These are phyloP conservation scores for Stevia rebaudiana DNA, from an alignment of 140 eudicot species.

Conservation along the genomic window DNA sequence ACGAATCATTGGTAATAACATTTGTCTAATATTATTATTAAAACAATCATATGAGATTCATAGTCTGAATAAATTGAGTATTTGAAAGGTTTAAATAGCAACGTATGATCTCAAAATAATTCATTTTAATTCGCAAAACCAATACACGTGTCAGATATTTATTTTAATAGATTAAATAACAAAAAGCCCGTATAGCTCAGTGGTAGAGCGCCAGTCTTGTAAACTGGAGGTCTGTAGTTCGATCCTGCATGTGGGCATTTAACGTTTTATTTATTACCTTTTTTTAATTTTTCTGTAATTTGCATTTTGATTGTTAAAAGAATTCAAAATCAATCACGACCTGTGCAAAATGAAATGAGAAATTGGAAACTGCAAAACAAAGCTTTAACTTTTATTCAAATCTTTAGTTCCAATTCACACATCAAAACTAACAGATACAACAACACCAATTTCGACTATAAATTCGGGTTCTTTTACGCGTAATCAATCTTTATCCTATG, in stretches of 20 bases:
- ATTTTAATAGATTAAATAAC: background rate
- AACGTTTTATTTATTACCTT: too few species aligned
- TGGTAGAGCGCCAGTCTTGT: constrained; percentile 90
- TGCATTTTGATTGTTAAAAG: background rate
- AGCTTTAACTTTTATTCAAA: constrained; percentile 20
- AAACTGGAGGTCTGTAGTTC: constrained; percentile 80
- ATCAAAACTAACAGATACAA: constrained; percentile 9
- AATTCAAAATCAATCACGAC: too few species aligned
- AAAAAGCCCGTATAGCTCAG: constrained; percentile 61
- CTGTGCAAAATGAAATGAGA: background rate
- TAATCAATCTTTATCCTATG: constrained; percentile 72
- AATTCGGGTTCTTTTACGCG: constrained; percentile 16
- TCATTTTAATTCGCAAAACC: too few species aligned
- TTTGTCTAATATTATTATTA: too few species aligned
- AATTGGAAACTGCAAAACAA: background rate
- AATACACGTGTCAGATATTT: too few species aligned
- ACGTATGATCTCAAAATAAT: too few species aligned
- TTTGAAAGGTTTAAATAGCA: too few species aligned
- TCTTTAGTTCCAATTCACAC: constrained; percentile 18
- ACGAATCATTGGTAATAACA: too few species aligned
- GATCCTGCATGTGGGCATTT: constrained; percentile 73
- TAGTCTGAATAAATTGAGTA: too few species aligned
- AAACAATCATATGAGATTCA: too few species aligned
- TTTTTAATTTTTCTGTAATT: too few species aligned
- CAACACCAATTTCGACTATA: constrained; percentile 1